phyloP scores from a whole-genome alignment of 116 monocot genomes.

The Dioscorea cayenensis region DNA sequence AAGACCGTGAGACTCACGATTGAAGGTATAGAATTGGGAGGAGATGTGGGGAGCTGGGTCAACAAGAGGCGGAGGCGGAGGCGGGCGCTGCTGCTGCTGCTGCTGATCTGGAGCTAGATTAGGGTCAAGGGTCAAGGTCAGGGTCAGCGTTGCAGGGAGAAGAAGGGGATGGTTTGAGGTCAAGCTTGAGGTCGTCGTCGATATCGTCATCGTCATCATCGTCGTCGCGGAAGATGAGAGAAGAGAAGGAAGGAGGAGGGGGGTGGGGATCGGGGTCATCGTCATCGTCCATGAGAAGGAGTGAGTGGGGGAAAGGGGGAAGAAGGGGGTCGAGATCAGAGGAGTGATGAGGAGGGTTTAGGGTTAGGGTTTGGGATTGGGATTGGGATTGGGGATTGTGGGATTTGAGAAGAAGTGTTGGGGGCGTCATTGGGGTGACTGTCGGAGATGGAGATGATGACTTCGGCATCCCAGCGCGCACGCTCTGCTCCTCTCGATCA shows the following conservation, averaged over 20 bases:
- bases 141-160: constrained; percentile 1
- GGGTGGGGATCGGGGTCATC: not conserved
- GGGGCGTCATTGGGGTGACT: constrained; percentile 1
- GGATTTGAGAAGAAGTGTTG: not conserved
- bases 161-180: not conserved
- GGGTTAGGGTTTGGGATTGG: not conserved
- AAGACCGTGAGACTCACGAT: constrained; percentile 63
- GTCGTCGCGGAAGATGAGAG: not conserved
- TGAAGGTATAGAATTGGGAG: constrained; percentile 98
- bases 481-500: too few species aligned
- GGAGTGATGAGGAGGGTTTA: not conserved
- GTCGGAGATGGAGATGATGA: constrained; percentile 6
- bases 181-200: constrained; percentile 31
- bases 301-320: not conserved
- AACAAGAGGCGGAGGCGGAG: constrained; percentile 20
- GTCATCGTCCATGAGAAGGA: constrained; percentile 19
- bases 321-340: not conserved
- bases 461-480: constrained; percentile 1
- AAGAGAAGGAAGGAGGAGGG: not conserved
- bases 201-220: constrained; percentile 6
- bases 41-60: constrained; percentile 91
- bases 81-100: constrained; percentile 4
- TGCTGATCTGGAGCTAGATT: not conserved
- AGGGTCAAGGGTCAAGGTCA: not conserved
- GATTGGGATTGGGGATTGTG: not conserved